Base-by-base conservation (phyloP, 768 basidiomycete genomes). In the Rhodotorula diobovata region DNA sequence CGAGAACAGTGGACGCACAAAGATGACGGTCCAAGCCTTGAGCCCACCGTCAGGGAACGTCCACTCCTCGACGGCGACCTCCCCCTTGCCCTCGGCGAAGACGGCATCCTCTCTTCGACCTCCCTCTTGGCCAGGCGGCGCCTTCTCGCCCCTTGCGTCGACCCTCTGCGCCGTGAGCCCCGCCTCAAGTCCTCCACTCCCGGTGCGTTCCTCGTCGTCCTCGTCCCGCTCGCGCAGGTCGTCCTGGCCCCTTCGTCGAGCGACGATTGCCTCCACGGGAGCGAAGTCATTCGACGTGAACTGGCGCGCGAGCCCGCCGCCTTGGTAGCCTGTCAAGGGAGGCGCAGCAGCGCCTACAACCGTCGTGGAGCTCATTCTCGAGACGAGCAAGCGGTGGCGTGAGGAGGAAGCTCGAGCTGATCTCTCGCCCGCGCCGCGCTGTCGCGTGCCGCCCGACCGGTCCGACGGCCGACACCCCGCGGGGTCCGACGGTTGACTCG, bases 1-100 rank as follows among this genome's bases (percentile, higher is more conserved):
- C 21, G 9, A 15, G 7, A 25, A 23, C 9, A 11, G 23, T 50
- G 25, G 28, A 69, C 72, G 61, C 60, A 73, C 72, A 30, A 73
- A 48, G 28, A 73, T 56, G 21, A 73, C 72, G 11, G 39, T 50
- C 72, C 72, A 73, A 15, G 72, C 72, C 51, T 34, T 68, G 41
- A n/a, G 48, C 0, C 72, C 67, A 5, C 72, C 72, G 48, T 73
- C 72, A 1, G 72, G 72, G 35, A 71, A 71, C 3, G 66, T 71
- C 70, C 70, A 71, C 28, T 71, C 70, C 28, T 62, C 61, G 5
- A 61, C 65, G 14, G 32, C 9, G 1, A 30, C 70, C 12, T 50
- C 65, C 0, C 63, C 63, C 45, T 34, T 46, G 3, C 61, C 64
- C 32, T 66, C 60, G 32, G n/a, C 41, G 10, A 66, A 41, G 6